phyloP scores from a whole-genome alignment of 805 yeast genomes.

The Metschnikowia baotianmanensis region DNA sequence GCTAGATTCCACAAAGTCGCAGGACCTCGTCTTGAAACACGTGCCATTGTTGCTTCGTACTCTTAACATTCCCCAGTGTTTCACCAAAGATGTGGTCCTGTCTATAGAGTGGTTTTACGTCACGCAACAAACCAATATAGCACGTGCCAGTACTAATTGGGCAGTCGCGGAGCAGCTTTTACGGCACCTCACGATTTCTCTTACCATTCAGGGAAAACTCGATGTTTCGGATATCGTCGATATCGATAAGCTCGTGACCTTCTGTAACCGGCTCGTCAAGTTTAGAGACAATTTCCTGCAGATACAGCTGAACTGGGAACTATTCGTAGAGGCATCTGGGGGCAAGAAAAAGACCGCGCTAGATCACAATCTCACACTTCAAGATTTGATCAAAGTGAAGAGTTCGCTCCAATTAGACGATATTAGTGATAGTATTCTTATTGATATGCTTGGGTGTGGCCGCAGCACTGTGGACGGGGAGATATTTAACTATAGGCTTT shows the following conservation, averaged over 20 bases:
- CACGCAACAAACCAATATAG: constrained; percentile 13
- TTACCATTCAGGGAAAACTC: constrained; percentile 11
- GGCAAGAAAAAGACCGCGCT: constrained; percentile 6
- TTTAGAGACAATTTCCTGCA: constrained; percentile 30
- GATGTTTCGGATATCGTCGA: constrained; percentile 40
- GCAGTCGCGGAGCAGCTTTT: constrained; percentile 27
- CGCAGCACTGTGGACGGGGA: constrained; percentile 28
- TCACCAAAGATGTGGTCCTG: constrained; percentile 29
- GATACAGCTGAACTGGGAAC: constrained; percentile 33
- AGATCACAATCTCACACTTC: constrained; percentile 5
- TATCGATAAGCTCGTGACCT: constrained; percentile 35
- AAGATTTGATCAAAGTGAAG: constrained; percentile 31
- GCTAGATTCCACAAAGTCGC: constrained; percentile 18
- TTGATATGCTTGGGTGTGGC: constrained; percentile 43
- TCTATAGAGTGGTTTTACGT: constrained; percentile 36
- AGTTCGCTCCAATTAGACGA: constrained; percentile 29
- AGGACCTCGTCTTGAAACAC: constrained; percentile 29
- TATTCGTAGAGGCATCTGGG: constrained; percentile 30
- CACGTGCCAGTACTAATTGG: too few relatives aligned
- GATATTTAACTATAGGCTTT: constrained; percentile 28
- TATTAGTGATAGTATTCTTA: constrained; percentile 33
- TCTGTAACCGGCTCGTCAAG: constrained; percentile 28
- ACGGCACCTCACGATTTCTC: constrained; percentile 29
- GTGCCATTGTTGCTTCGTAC: constrained; percentile 25
- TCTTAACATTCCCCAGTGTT: constrained; percentile 31